Evolutionary conservation across 305 asterid species (phyloP), one percentile per base, ranked within the genome.

Genomic region (Rubia balearica): DNA sequence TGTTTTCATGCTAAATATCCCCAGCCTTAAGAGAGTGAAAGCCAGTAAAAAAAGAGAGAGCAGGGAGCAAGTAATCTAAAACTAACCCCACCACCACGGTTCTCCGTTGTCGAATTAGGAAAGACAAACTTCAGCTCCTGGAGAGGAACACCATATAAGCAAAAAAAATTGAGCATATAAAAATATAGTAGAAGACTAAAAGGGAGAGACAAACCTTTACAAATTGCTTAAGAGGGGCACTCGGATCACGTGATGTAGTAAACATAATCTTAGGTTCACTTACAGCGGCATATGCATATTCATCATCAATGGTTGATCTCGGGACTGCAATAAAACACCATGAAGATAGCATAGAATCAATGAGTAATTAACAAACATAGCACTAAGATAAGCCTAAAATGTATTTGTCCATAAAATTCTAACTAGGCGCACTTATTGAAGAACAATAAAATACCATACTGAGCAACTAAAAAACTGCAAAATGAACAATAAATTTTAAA

Each of bases 11-110:
- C 64, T 22, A 55, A 56, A 69, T n/a, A 55, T 69, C 22, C 33
- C 40, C 60, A 27, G 56, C 68, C 68, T 17, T 9, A n/a, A 38
- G 22, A 11, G 17, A 69, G 53, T 19, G 3, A 11, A 38, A n/a
- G 14, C n/a, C 5, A 16, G 53, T 38, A 36, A 8, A 4, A 40
- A 41, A 36, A 57, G 21, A 10, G 0, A 41, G 57, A 63, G 61
- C 6, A 22, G 40, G 13, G 27, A 27, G 33, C 65, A 13, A 55
- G 36, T 13, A 45, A 71, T n/a, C n/a, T 48, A 17, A 64, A 65
- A 66, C 78, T 43, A 78, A 90, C 98, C 98, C 88, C 96, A 80
- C 96, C 89, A 85, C 98, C 98, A 73, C 95, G 95, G 74, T 89
- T 93, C 96, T 90, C 89, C 41, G 92, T 73, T 74, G 80, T 87